Evolutionary conservation across 2,329 filamentous ascomycete species (phyloP), one percentile per base, ranked within the genome.

Genomic region (Chaetomiaceae sp.): DNA sequence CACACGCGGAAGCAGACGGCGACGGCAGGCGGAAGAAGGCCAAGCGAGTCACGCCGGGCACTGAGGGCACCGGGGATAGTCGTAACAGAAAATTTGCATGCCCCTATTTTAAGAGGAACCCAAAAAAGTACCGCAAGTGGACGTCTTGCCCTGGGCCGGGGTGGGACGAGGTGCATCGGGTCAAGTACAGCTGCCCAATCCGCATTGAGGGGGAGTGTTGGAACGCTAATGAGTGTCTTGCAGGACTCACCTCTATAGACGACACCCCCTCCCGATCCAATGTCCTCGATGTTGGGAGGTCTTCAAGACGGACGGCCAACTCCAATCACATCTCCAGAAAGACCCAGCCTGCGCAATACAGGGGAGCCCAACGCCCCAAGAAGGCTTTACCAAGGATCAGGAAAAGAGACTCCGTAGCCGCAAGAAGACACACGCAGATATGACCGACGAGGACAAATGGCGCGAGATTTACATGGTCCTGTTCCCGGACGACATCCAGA

Each of bases 401-500:
- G 60, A 64, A 30, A 60, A 62, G 47, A 58, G 42, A 29, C 53
- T 62, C 1, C 60, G 55, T 1, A 64, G 59, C 21, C 55, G 62
- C 2, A 64, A 63, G 25, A 64, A 62, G 50, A 55, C 54, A 4
- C 57, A 63, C 10, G 53, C 56, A 0, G 54, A 63, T 33, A 62
- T 61, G 55, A 61, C 56, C 2, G 61, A 62, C 36, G 59, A 59
- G 34, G 61, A 61, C 37, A 64, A 64, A 36, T 64, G 61, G 61
- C 51, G 51, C 7, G 60, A 64, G 47, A 64, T 64, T 5, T 64
- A 64, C 42, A 54, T 38, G 38, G 58, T 62, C 18, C 38, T 64
- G 2, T 64, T 64, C 41, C 61, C 61, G 2, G 59, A 61, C 25
- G 60, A 64, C 25, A 58, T 61, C 27, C 30, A 13, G 10, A 44